Conservation (phyloP, 257 asterid species). For the Solanum piurae region DNA sequence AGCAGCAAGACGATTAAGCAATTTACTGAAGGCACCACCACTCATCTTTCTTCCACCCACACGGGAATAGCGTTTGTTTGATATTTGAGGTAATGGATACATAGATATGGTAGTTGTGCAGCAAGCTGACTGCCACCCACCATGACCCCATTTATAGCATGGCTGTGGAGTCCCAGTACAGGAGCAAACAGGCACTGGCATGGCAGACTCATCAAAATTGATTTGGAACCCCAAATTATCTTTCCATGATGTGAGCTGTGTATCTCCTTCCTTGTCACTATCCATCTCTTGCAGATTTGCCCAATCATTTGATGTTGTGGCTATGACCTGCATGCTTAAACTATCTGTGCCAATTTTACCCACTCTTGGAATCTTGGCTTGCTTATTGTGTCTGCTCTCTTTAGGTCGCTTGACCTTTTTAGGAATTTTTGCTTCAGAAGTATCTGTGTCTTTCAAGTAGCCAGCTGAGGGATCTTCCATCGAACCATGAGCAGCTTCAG, state of each 20-base stretch:
- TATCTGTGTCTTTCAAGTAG: slow-evolving; percentile 22
- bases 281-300: slow-evolving; percentile 24
- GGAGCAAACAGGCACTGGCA: slow-evolving; percentile 87
- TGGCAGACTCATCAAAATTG: slow-evolving; percentile 69
- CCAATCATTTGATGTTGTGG: slow-evolving; percentile 36
- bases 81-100: slow-evolving; percentile 84
- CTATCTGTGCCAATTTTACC: slow-evolving; percentile 46
- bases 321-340: slow-evolving; percentile 25
- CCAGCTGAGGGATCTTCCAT: slow-evolving; percentile 26
- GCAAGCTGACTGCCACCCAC: slow-evolving; percentile 96
- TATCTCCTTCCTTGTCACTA: slow-evolving; percentile 47
- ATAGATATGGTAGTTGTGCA: slow-evolving; percentile 75
- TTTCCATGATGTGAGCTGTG: slow-evolving; percentile 56
- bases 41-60: slow-evolving; percentile 94
- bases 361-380: slow-evolving; percentile 30
- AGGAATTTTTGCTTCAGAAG: slow-evolving; percentile 37
- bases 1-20: slow-evolving; percentile 70
- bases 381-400: slow-evolving; percentile 35
- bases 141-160: slow-evolving; percentile 90
- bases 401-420: slow-evolving; percentile 44
- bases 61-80: slow-evolving; percentile 67
- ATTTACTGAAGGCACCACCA: slow-evolving; percentile 65
- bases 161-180: slow-evolving; percentile 94
- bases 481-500: slow-evolving; percentile 36
- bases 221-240: slow-evolving; percentile 63